Base-by-base conservation (phyloP, 2,329 filamentous ascomycete species). In the Penicillium palitans region DNA sequence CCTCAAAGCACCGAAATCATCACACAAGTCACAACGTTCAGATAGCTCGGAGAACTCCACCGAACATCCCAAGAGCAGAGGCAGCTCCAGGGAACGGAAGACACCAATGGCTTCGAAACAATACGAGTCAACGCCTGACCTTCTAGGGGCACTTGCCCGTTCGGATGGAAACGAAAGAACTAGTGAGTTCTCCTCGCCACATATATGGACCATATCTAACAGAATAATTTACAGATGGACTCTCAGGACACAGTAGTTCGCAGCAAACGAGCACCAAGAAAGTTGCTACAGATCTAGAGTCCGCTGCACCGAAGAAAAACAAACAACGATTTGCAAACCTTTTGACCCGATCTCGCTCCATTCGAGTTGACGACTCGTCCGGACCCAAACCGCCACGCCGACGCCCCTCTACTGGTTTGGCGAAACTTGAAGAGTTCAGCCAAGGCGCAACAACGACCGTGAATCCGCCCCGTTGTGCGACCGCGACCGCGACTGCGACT, bases 391-490 rank as follows among this genome's bases (percentile, higher is more conserved):
- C 67, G 35, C 57, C 71, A 12, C 66, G 67, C 39, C 67, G 76
- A 57, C 75, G 75, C 27, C 75, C 76, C 8, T 78, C 76, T 15
- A 76, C 73, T 21, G 72, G 72, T 42, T 65, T 78, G 15, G 66
- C 75, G 45, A 76, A 70, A 55, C 62, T 78, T 12, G 73, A 77
- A 44, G 74, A 76, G 53, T 71, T 68, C 40, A 69, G 52, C 42
- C 69, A 68, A 54, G 46, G 53, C 31, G 74, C 76, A 31, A 72
- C 76, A 29, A 74, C 76, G 29, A 71, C 76, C 35, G 74, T 74
- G 10, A 75, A 77, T 29, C 78, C 81, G 17, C 77, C 86, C 52
- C 87, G 83, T 70, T 87, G 87, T 1, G 84, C 89, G 10, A 86
- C 88, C 1, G 84, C 89, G 12, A 86, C 88, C 1, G 37, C 37